phyloP scores from a whole-genome alignment of 176 grass and related monocot species.

The Musa troglodytarum region DNA sequence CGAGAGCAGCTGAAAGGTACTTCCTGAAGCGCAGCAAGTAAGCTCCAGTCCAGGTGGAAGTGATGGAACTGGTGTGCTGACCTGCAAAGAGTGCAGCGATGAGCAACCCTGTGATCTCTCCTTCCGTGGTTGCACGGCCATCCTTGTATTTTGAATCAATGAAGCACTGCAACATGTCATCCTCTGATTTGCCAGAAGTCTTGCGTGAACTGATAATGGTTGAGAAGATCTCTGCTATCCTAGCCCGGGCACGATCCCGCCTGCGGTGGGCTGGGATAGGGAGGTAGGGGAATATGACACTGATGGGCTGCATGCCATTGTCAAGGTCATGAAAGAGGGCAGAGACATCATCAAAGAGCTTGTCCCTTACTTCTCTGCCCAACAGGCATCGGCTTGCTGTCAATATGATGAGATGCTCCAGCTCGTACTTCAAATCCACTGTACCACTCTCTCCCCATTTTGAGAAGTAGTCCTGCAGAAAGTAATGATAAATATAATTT shows the following conservation, averaged over 20 bases:
- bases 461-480: constrained; percentile 51
- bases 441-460: constrained; percentile 95
- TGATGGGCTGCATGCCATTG: constrained; percentile 84
- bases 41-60: constrained; percentile 93
- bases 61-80: constrained; percentile 96
- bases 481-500: neutral
- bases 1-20: constrained; percentile 52
- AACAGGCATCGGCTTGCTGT: constrained; percentile 89
- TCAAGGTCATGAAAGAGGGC: constrained; percentile 95
- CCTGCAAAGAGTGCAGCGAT: constrained; percentile 92
- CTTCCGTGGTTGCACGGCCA: constrained; percentile 63
- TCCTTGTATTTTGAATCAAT: constrained; percentile 98
- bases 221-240: constrained; percentile 74
- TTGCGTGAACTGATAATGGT: constrained; percentile 91
- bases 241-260: constrained; percentile 62
- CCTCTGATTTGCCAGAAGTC: constrained; percentile 52
- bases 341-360: constrained; percentile 93
- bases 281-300: constrained; percentile 89
- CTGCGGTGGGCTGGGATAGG: constrained; percentile 68
- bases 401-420: constrained; percentile 97
- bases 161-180: constrained; percentile 97
- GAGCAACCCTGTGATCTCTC: constrained; percentile 75
- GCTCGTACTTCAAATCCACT: constrained; percentile 85
- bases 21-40: constrained; percentile 68
- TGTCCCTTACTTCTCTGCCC: constrained; percentile 89